phyloP scores from a whole-genome alignment of 164 flowering plant species.

The Hamamelis virginiana region DNA sequence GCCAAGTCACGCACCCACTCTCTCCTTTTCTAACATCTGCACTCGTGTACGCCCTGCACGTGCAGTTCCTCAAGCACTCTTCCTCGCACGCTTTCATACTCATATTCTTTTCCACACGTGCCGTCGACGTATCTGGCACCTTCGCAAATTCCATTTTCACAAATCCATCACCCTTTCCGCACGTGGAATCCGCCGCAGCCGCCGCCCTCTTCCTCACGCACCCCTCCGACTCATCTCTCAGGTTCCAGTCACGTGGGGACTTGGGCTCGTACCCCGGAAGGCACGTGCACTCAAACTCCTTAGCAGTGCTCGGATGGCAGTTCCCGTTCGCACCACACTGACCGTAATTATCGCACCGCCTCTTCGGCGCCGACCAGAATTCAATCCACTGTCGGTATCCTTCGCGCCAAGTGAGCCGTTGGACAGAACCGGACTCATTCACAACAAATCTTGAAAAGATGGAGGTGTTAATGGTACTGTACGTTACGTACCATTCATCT shows the following conservation, averaged over 20 bases:
- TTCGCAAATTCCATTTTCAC: constrained; percentile 26
- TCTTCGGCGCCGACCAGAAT: too few relatives aligned
- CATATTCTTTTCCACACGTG: constrained; percentile 16
- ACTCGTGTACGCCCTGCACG: too few relatives aligned
- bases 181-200: constrained; percentile 12
- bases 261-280: too few relatives aligned
- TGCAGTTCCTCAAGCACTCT: constrained; percentile 35
- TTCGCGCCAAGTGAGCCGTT: constrained; percentile 21
- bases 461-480: neutral
- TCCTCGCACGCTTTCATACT: constrained; percentile 29
- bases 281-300: too few relatives aligned
- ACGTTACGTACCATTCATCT: constrained; percentile 13
- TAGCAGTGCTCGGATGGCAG: constrained; percentile 14
- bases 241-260: too few relatives aligned
- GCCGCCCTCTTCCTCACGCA: too few relatives aligned
- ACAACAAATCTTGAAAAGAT: constrained; percentile 16
- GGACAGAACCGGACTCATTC: constrained; percentile 14
- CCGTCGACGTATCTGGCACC: constrained; percentile 38
- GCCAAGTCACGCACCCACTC: too few relatives aligned
- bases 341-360: too few relatives aligned
- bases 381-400: constrained; percentile 18
- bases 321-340: constrained; percentile 27
- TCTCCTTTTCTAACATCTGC: too few relatives aligned
- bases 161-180: constrained; percentile 36
- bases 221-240: too few relatives aligned